phyloP scores from a whole-genome alignment of 2,329 filamentous ascomycete genomes.

The Rasamsonia emersonii region DNA sequence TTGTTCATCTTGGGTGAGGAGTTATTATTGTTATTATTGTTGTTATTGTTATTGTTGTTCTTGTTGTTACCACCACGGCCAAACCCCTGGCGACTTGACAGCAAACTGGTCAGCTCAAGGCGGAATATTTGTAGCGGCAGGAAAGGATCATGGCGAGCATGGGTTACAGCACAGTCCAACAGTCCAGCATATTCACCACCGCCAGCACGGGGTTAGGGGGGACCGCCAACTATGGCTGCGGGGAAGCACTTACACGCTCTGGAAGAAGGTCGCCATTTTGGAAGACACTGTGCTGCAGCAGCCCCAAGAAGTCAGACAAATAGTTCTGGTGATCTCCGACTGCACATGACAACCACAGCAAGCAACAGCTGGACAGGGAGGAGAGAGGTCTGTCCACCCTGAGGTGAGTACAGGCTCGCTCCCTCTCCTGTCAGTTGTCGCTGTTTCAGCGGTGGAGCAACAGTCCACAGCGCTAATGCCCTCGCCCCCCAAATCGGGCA shows the following conservation, averaged over 20 bases:
- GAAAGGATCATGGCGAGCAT: slow-evolving; percentile 6
- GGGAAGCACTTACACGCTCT: slow-evolving; percentile 38
- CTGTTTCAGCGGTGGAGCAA: slow-evolving; percentile 10
- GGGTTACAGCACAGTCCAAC: slow-evolving; percentile 6
- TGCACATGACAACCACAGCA: no score
- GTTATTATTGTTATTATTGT: slow-evolving; percentile 28
- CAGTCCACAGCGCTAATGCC: slow-evolving; percentile 6
- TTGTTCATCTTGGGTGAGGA: slow-evolving; percentile 32
- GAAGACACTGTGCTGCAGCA: slow-evolving; percentile 9
- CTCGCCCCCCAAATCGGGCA: neutral
- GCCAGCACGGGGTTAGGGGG: slow-evolving; percentile 20
- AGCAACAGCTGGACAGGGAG: slow-evolving; percentile 3
- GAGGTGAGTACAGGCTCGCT: slow-evolving; percentile 7
- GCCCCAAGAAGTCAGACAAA: neutral
- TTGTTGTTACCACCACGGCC: slow-evolving; percentile 40
- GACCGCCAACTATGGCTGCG: slow-evolving; percentile 10
- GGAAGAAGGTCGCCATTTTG: slow-evolving; percentile 41
- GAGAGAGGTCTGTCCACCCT: slow-evolving; percentile 4
- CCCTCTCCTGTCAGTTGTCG: slow-evolving; percentile 5
- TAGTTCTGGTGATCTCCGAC: neutral
- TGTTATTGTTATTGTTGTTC: slow-evolving; percentile 29
- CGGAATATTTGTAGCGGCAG: slow-evolving; percentile 14
- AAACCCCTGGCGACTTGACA: slow-evolving; percentile 40
- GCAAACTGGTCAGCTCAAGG: slow-evolving; percentile 9
- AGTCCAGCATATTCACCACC: no score